Evolutionary conservation across 495 filamentous ascomycete genomes (phyloP), one percentile per base, ranked within the genome.

Genomic region (Schizothecium vesticola): DNA sequence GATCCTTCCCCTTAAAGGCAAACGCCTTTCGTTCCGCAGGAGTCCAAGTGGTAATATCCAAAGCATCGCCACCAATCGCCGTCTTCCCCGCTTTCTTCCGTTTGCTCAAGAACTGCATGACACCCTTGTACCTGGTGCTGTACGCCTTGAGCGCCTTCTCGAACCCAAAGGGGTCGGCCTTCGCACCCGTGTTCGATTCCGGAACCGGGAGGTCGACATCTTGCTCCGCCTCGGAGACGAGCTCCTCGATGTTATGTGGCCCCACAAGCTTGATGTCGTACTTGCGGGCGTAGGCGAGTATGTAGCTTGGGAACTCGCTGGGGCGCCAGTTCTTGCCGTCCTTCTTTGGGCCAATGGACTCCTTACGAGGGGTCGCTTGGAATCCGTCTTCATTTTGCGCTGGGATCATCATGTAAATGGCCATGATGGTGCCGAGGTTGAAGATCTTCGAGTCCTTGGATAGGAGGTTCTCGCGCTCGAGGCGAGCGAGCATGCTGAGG

Each of bases 31-130:
- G 71, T 68, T 73, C 62, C 4, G 70, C 69, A 28, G 72, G 68
- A 13, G 70, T 62, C 78, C 73, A 76, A 1, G 75, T 74, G 1
- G 78, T 81, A 63, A 80, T 73, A 31, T 81, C 79, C 19, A 78
- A 59, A 3, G 33, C 21, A 62, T 81, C 79, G 4, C 79, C 79
- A 9, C 78, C 78, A 19, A 81, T 79, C n/a, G 29, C 58, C 1
- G 59, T 56, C 23, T 21, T 33, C 22, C 28, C 13, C 8, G 7
- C 0, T 21, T 65, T 26, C 31, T 6, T 57, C 16, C 59, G 21
- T n/a, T 36, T 55, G 26, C 24, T 36, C 61, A 72, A 57, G 23
- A 65, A 73, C 13, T 31, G 28, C 1, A 36, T 28, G 23, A 68
- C 31, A 21, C 66, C 67, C 12, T 63, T 64, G 1, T 60, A 24